phyloP scores from a whole-genome alignment of 2,329 filamentous ascomycete genomes.

The Kalaharituber pfeilii region DNA sequence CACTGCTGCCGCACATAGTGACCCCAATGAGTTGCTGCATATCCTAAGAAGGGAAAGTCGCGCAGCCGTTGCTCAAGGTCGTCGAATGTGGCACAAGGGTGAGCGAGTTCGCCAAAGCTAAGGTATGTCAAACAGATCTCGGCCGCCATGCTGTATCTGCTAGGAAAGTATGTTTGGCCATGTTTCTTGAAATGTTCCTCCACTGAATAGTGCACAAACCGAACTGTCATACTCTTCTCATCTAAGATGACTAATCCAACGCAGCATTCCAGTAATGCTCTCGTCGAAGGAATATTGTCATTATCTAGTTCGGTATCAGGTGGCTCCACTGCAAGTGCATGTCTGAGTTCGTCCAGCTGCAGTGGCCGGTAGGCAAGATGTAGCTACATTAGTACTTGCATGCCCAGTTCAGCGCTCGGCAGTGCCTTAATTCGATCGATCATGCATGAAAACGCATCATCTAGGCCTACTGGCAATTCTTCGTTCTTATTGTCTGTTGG shows the following conservation, averaged over 20 bases:
- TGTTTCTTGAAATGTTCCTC: slow-evolving; percentile 7
- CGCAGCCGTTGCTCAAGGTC: not conserved
- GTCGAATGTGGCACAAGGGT: not conserved
- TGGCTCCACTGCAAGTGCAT: not conserved
- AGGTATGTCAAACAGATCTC: not conserved
- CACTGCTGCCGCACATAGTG: not conserved
- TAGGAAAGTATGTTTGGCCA: not conserved
- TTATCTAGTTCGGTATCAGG: not conserved
- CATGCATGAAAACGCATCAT: not conserved
- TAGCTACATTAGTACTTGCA: not conserved
- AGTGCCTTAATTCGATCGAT: not conserved
- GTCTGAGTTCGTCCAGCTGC: not conserved
- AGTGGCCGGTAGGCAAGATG: not conserved
- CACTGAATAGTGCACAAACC: slow-evolving; percentile 10
- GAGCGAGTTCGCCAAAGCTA: not conserved
- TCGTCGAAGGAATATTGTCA: not conserved
- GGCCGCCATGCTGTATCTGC: not conserved
- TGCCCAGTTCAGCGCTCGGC: not conserved
- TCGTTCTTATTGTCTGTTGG: not conserved
- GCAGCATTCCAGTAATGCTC: slow-evolving; percentile 6
- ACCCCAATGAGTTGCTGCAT: not conserved
- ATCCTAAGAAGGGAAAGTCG: not conserved
- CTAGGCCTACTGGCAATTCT: not conserved
- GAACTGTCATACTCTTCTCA: slow-evolving; percentile 8
- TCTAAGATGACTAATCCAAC: slow-evolving; percentile 11